phyloP scores from a whole-genome alignment of 140 eudicot species.

The Senecio squalidus region DNA sequence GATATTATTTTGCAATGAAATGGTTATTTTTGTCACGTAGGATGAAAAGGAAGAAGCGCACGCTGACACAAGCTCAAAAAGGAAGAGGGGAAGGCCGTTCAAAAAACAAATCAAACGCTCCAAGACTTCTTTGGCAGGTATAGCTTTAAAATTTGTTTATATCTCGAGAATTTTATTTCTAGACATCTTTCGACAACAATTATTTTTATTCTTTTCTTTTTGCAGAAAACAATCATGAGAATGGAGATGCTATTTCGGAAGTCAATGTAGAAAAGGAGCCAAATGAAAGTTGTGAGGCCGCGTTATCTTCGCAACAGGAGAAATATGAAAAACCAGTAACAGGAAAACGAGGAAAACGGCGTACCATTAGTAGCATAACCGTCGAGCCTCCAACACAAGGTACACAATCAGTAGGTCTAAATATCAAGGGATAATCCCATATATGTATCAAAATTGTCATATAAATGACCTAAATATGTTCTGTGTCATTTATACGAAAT shows the following conservation, averaged over 20 bases:
- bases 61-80: slow-evolving; percentile 15
- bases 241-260: slow-evolving; percentile 13
- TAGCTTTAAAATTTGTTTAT: background rate
- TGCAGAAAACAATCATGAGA: slow-evolving; percentile 18
- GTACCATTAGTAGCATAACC: slow-evolving; percentile 19
- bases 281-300: slow-evolving; percentile 9
- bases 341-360: slow-evolving; percentile 36
- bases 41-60: slow-evolving; percentile 22
- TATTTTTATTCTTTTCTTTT: too few relatives aligned
- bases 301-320: slow-evolving; percentile 15
- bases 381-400: slow-evolving; percentile 30
- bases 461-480: too few relatives aligned
- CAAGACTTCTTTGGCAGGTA: slow-evolving; percentile 32
- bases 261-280: background rate
- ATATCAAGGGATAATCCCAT: too few relatives aligned
- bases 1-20: slow-evolving; percentile 2
- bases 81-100: slow-evolving; percentile 53
- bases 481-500: too few relatives aligned
- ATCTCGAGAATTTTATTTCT: too few relatives aligned
- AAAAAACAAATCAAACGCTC: slow-evolving; percentile 6
- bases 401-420: slow-evolving; percentile 3
- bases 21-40: slow-evolving; percentile 20
- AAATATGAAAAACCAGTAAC: slow-evolving; percentile 11
- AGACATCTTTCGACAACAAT: too few relatives aligned
- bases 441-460: too few relatives aligned